Evolutionary conservation across 176 grass and related monocot species (phyloP), one percentile per base, ranked within the genome.

Genomic region (Zoysia japonica): DNA sequence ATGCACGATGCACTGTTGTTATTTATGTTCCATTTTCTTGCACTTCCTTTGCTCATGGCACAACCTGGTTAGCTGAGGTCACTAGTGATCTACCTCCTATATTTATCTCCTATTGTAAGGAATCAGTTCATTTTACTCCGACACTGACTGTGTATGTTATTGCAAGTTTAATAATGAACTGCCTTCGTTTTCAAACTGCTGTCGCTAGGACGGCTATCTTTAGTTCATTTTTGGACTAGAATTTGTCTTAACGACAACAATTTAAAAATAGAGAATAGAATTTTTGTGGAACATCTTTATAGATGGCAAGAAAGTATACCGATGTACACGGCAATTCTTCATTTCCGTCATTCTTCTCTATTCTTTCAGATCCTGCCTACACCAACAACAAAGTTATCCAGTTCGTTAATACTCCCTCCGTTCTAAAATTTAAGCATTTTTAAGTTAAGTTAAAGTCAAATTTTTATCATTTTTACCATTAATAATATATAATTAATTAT

Each of bases 41-140:
- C 46, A 36, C 74, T 65, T 56, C 14, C 20, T 63, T 46, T 63
- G 52, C 38, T 70, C 61, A 36, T 4, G n/a, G 11, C 13, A 49
- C 53, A 49, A 37, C 65, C 65, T 71, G 40, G 47, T 42, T 65
- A 11, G 65, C 50, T 56, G 65, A 11, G 11, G 74, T 9, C 72
- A 40, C 20, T 79, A 62, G 38, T 52, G 55, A 17, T 63, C 63
- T 62, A 28, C 2, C 9, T 71, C 49, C 0, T 17, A 4, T 61
- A 1, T 74, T 72, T 56, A 51, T 70, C 65, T 48, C 35, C 57
- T 9, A 12, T 50, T 40, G 3, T 9, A 2, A 8, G 43, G 57
- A 53, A 36, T 28, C 54, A 54, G 39, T 15, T 78, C n/a, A 15
- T 80, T 79, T 41, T 79, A 45, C n/a, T 78, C 20, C 38, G 20